Conservation (phyloP, 1,284 basidiomycete species). For the Puccinia coronata region DNA sequence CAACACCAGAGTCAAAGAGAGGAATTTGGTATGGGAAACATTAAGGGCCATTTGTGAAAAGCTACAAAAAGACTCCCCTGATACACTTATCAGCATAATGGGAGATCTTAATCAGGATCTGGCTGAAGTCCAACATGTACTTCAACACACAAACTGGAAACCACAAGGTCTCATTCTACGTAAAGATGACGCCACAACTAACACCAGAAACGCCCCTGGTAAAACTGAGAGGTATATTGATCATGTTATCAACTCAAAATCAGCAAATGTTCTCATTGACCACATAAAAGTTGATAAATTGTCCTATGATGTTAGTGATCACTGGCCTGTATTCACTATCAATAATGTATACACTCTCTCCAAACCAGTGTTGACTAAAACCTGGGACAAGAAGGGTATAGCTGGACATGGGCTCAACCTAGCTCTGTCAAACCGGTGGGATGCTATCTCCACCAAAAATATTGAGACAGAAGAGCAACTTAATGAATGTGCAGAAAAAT, state of each 20-base stretch:
- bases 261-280: background rate
- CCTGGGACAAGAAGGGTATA: background rate
- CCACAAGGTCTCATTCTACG: background rate
- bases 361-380: background rate
- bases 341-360: too few relatives aligned
- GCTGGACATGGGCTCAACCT: background rate
- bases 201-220: background rate
- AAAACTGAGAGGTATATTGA: background rate
- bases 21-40: background rate
- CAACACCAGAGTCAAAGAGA: background rate
- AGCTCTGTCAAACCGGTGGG: background rate
- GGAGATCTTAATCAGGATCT: background rate
- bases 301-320: background rate
- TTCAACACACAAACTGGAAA: background rate
- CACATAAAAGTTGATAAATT: background rate
- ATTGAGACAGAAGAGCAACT: background rate
- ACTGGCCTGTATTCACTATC: background rate
- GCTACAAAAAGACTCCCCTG: background rate
- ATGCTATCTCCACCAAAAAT: background rate
- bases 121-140: background rate
- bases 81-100: background rate
- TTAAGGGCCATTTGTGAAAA: background rate
- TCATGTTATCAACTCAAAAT: background rate
- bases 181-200: background rate
- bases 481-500: background rate